These are phyloP conservation scores for Pseudonectria foliicola DNA, from an alignment of 2,329 filamentous ascomycete genomes.

Conservation along the genomic window DNA sequence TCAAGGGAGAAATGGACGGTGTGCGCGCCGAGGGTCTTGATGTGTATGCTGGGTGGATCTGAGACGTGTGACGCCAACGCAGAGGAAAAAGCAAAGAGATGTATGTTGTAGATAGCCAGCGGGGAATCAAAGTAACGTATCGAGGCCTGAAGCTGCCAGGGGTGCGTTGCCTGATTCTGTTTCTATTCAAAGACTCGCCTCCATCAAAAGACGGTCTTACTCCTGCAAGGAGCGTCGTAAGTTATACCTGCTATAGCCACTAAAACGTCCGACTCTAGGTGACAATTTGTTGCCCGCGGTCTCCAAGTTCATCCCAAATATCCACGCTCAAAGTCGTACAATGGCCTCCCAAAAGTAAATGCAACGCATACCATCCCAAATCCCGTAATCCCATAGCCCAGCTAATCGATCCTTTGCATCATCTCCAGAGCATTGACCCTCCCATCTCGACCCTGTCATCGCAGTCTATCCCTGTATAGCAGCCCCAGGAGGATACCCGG, in stretches of 20 bases:
- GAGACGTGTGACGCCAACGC: not conserved
- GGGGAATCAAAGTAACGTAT: not conserved
- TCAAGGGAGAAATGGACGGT: slow-evolving; percentile 68
- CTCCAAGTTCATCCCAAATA: no score
- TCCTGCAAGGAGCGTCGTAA: no score
- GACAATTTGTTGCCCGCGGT: slow-evolving; percentile 8
- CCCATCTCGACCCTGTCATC: no score
- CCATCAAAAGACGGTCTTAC: no score
- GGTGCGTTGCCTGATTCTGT: no score
- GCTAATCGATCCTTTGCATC: no score
- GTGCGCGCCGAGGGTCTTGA: slow-evolving; percentile 39
- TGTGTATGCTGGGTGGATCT: slow-evolving; percentile 40
- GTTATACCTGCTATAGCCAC: no score
- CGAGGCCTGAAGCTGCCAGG: slow-evolving; percentile 4
- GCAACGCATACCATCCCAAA: slow-evolving; percentile 9
- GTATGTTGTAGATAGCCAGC: not conserved
- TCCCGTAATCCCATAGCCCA: slow-evolving; percentile 2
- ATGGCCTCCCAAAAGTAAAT: not conserved
- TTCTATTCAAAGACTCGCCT: no score
- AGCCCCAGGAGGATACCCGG: not conserved
- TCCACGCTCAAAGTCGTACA: no score
- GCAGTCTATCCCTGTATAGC: slow-evolving; percentile 1
- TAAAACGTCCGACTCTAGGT: not conserved
- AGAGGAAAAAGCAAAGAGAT: not conserved
- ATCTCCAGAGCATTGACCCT: no score